phyloP scores from a whole-genome alignment of 1,284 basidiomycete species.

The Tausonia pullulans region DNA sequence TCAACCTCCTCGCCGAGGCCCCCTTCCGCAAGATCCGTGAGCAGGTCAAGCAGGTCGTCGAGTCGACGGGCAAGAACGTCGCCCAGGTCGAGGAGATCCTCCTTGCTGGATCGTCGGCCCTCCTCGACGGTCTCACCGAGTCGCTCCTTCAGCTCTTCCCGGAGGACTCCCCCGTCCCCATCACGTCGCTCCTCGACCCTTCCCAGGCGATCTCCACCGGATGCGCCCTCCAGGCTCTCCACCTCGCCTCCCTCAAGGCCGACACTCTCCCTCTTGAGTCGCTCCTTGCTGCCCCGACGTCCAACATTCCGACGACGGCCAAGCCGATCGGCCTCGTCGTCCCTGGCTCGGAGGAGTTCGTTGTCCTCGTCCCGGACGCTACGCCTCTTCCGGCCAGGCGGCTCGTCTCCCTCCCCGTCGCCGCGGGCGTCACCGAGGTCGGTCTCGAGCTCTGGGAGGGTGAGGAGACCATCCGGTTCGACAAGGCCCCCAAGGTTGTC shows the following conservation, averaged over 20 bases:
- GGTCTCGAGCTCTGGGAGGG: constrained; percentile 83
- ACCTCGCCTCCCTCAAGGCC: constrained; percentile 46
- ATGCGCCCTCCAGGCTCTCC: constrained; percentile 71
- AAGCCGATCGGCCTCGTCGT: constrained; percentile 71
- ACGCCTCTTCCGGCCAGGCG: constrained; percentile 71
- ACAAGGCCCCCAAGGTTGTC: constrained; percentile 53
- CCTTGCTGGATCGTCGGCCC: constrained; percentile 79
- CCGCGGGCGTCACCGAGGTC: constrained; percentile 46
- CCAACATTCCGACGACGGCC: constrained; percentile 47
- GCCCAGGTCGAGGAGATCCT: constrained; percentile 76
- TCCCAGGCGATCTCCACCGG: constrained; percentile 83
- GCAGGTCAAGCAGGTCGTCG: constrained; percentile 53
- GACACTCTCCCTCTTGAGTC: constrained; percentile 27
- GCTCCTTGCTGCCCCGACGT: constrained; percentile 44
- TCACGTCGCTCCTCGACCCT: constrained; percentile 59
- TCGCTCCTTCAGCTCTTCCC: constrained; percentile 57
- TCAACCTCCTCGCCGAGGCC: constrained; percentile 70
- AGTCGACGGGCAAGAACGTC: constrained; percentile 56
- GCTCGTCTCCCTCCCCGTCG: constrained; percentile 57
- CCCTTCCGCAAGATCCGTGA: constrained; percentile 61
- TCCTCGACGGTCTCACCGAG: constrained; percentile 73
- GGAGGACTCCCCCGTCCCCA: constrained; percentile 43
- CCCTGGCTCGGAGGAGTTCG: constrained; percentile 45
- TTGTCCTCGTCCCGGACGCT: constrained; percentile 50
- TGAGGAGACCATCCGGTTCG: constrained; percentile 63